Conservation (phyloP, 441 rosid species). For the Breynia disticha region DNA sequence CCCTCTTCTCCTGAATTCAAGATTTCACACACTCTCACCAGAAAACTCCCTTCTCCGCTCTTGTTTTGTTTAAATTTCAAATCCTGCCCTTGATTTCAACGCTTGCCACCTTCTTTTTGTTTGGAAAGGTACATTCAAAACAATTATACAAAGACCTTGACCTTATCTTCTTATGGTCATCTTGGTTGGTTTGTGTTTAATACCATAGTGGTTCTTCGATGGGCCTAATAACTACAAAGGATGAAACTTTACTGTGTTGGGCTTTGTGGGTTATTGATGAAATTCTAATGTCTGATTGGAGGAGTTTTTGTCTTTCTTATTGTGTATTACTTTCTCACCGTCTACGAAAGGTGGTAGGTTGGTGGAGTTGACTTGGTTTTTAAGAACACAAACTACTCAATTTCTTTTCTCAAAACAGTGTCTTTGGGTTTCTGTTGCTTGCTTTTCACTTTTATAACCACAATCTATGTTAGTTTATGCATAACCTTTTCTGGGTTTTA, state of each 20-base stretch:
- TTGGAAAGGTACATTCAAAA: background rate
- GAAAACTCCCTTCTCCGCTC: too few relatives aligned
- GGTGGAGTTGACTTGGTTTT: slow-evolving; percentile 61
- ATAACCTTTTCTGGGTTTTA: slow-evolving; percentile 14
- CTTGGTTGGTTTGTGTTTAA: slow-evolving; percentile 7
- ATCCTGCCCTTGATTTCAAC: background rate
- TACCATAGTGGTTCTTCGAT: slow-evolving; percentile 21
- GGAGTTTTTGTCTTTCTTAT: slow-evolving; percentile 9
- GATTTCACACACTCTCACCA: background rate
- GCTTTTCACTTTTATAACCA: slow-evolving; percentile 2
- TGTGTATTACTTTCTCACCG: slow-evolving; percentile 9
- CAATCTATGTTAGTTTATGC: slow-evolving; percentile 2
- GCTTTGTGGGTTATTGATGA: slow-evolving; percentile 24
- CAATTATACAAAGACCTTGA: background rate
- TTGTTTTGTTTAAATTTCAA: background rate
- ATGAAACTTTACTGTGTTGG: slow-evolving; percentile 8
- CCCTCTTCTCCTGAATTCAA: slow-evolving; percentile 11
- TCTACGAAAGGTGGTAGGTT: slow-evolving; percentile 70
- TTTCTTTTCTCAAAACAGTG: slow-evolving; percentile 14
- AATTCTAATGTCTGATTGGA: slow-evolving; percentile 6
- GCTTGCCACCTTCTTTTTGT: background rate
- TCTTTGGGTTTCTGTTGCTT: slow-evolving; percentile 18
- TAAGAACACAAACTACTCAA: slow-evolving; percentile 11
- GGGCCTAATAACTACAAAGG: slow-evolving; percentile 15
- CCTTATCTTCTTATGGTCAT: background rate